A percentile compares a stretch with the other conserved stretches of the same genome.
These are phyloP conservation scores for Pythium angustatum DNA, from an alignment of 352 stramenopile genomes.

Conservation along the genomic window DNA sequence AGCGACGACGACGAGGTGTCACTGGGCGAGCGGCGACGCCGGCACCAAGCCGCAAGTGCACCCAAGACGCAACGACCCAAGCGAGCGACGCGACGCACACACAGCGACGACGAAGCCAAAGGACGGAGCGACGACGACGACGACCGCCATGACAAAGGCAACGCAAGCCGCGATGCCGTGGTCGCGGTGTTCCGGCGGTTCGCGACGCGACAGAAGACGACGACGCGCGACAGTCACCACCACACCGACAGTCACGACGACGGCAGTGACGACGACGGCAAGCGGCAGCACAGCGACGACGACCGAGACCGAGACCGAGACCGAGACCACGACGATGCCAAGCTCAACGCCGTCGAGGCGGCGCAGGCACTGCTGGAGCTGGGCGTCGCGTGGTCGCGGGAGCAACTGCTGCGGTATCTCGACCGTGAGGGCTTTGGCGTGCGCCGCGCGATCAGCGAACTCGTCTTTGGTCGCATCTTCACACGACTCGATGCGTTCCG, in stretches of 20 bases:
- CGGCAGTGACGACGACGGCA: slow-evolving; percentile 30
- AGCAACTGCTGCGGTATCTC: slow-evolving; percentile 63
- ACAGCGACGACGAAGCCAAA: neutral
- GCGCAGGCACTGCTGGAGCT: slow-evolving; percentile 75
- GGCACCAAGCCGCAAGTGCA: neutral
- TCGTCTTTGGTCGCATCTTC: slow-evolving; percentile 46
- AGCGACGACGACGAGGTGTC: neutral
- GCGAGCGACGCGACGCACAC: too few species aligned
- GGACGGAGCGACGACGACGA: neutral
- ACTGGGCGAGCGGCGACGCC: slow-evolving; percentile 6
- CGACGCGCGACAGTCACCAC: neutral
- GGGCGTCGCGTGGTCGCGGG: slow-evolving; percentile 52
- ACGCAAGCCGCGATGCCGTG: neutral
- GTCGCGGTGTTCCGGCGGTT: slow-evolving; percentile 30
- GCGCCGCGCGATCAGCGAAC: slow-evolving; percentile 32
- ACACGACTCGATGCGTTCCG: slow-evolving; percentile 42
- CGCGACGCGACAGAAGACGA: neutral
- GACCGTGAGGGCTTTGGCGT: slow-evolving; percentile 47
- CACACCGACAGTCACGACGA: neutral
- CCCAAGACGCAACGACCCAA: slow-evolving; percentile 9
- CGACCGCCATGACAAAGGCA: neutral
- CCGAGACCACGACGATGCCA: slow-evolving; percentile 6
- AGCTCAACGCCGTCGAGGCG: slow-evolving; percentile 42
- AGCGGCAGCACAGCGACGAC: slow-evolving; percentile 37
- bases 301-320: too few species aligned